A percentile compares a stretch with the other conserved stretches of the same genome.
phyloP scores from a whole-genome alignment of 225 moss, liverwort and hornwort genomes.

The Antitrichia curtipendula region DNA sequence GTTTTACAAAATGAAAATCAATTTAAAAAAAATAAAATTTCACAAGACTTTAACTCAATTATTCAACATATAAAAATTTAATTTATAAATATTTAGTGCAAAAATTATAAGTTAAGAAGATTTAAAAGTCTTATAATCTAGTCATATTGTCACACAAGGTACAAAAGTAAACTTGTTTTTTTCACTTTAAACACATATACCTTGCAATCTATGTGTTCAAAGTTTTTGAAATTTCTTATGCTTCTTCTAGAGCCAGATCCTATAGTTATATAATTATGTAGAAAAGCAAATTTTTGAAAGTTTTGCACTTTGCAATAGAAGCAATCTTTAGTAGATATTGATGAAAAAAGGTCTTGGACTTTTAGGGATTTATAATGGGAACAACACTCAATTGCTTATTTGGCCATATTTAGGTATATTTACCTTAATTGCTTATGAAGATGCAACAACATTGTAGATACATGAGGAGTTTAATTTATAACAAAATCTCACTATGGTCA shows the following conservation, averaged over 20 bases:
- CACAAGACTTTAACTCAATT: not conserved
- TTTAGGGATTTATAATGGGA: not conserved
- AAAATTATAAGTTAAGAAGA: not conserved
- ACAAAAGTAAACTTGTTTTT: not conserved
- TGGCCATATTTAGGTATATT: not conserved
- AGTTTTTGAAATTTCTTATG: not conserved
- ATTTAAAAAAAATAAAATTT: too few species aligned
- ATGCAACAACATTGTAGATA: not conserved
- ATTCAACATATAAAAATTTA: not conserved
- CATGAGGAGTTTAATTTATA: not conserved
- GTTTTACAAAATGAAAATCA: not conserved
- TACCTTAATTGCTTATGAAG: not conserved
- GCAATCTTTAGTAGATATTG: accelerated
- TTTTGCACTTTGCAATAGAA: not conserved
- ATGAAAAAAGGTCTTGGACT: not conserved
- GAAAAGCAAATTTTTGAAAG: not conserved
- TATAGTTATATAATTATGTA: not conserved
- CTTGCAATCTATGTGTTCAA: not conserved
- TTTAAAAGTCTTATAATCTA: not conserved
- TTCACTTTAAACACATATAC: not conserved
- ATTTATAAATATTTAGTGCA: not conserved
- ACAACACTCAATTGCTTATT: not conserved
- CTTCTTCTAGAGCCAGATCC: not conserved
- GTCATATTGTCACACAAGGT: accelerated
- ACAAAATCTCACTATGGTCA: accelerated